Conservation (phyloP, 2,329 filamentous ascomycete species). For the Fusarium xyrophilum region DNA sequence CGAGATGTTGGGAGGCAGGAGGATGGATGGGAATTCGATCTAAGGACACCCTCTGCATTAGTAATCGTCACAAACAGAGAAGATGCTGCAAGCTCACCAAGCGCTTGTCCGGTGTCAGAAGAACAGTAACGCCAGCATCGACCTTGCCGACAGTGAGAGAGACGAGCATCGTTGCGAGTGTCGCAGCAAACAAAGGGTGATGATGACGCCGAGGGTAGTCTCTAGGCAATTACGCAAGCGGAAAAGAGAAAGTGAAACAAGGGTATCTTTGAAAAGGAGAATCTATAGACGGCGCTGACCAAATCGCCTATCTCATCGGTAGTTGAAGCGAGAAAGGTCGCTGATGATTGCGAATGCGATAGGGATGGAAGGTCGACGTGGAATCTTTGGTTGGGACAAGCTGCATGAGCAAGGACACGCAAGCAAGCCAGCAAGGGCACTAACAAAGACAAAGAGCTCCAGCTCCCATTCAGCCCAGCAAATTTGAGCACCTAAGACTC, state of each 20-base stretch:
- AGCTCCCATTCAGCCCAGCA: not conserved
- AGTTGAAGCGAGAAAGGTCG: constrained; percentile 4
- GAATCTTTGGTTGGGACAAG: constrained; percentile 14
- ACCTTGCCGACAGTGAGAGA: constrained; percentile 99
- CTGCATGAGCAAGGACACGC: not conserved
- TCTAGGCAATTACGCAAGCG: not conserved
- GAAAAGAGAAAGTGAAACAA: constrained; percentile 5
- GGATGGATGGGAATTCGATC: constrained; percentile 99
- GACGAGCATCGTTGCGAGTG: constrained; percentile 75
- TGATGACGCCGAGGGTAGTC: constrained; percentile 1
- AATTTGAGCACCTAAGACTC: not conserved
- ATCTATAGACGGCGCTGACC: not conserved
- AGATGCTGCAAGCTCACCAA: constrained; percentile 67
- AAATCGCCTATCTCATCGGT: not conserved
- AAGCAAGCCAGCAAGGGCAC: not conserved
- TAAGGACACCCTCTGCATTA: constrained; percentile 50
- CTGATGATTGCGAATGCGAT: constrained; percentile 12
- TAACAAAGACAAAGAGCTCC: constrained; percentile 10
- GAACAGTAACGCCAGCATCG: constrained; percentile 95
- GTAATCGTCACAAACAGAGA: not conserved
- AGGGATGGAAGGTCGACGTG: constrained; percentile 23
- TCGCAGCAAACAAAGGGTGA: constrained; percentile 24
- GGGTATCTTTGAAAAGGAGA: constrained; percentile 2
- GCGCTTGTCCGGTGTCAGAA: constrained; percentile 95
- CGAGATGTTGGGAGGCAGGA: constrained; percentile 92